Evolutionary conservation across 2,329 filamentous ascomycete genomes (phyloP).

Genomic region (Waltergamsia citrina): DNA sequence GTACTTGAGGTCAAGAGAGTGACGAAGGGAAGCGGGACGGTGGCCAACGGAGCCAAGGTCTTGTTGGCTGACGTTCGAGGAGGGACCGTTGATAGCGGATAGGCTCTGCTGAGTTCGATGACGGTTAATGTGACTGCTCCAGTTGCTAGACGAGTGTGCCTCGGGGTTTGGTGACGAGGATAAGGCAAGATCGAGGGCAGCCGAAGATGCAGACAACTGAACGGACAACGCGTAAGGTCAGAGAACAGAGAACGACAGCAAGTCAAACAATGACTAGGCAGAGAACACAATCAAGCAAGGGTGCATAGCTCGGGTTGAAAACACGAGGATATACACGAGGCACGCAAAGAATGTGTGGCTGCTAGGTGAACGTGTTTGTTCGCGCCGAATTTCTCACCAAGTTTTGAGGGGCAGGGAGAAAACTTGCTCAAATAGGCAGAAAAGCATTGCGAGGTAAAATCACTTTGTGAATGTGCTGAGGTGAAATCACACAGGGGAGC

Average conservation of each 20-base stretch:
- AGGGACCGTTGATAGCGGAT: conserved; percentile 33
- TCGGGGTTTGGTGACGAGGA: conserved; percentile 59
- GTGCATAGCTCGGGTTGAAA: not conserved
- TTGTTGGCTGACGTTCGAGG: conserved; percentile 28
- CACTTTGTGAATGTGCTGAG: too few species aligned
- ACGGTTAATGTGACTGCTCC: conserved; percentile 51
- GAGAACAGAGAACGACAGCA: conserved; percentile 10
- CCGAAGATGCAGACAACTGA: conserved; percentile 72
- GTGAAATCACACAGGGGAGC: too few species aligned
- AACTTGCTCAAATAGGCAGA: too few species aligned
- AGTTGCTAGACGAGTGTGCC: conserved; percentile 35
- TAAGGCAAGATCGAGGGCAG: conserved; percentile 70
- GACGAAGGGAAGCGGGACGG: conserved; percentile 39
- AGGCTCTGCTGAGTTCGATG: conserved; percentile 58
- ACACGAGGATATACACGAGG: not conserved
- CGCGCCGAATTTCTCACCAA: too few species aligned
- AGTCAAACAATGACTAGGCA: not conserved
- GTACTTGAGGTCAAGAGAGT: conserved; percentile 49
- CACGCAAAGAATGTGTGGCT: conserved; percentile 1
- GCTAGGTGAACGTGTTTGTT: too few species aligned
- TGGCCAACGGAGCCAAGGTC: conserved; percentile 35
- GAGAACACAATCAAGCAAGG: not conserved
- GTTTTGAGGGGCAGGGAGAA: too few species aligned
- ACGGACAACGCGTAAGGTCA: conserved; percentile 21
- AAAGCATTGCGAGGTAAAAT: too few species aligned